Conservation (phyloP, 129 eudicot genomes). For the Centaurea solstitialis region DNA sequence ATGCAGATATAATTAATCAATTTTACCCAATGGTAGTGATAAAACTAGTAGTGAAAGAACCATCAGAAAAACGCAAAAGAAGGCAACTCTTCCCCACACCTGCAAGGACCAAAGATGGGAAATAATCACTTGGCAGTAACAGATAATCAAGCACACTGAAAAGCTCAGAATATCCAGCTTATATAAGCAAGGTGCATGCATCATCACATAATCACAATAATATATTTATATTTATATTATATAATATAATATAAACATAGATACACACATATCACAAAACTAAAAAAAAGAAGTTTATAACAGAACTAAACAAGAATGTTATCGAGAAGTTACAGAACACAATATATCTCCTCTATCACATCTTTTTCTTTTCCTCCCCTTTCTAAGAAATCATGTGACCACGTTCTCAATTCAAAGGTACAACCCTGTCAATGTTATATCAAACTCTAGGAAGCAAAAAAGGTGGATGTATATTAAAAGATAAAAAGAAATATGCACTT, state of each 20-base stretch:
- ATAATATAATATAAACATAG: not conserved
- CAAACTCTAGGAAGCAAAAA: not conserved
- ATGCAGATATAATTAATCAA: not conserved
- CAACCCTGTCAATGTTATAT: not conserved
- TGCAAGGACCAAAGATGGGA: slow-evolving; percentile 26
- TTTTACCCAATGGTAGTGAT: slow-evolving; percentile 66
- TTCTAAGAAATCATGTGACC: no score
- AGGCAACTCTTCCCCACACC: slow-evolving; percentile 84
- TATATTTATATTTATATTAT: not conserved
- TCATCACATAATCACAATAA: not conserved
- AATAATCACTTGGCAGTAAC: not conserved
- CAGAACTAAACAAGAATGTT: not conserved
- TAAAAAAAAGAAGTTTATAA: not conserved
- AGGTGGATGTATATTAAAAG: not conserved
- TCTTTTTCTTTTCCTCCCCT: no score
- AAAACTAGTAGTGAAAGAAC: slow-evolving; percentile 76
- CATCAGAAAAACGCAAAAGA: slow-evolving; percentile 73
- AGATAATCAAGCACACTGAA: not conserved
- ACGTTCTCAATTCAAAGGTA: not conserved
- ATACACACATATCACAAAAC: not conserved
- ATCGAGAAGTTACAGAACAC: not conserved
- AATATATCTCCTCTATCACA: not conserved
- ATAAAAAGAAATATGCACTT: no score
- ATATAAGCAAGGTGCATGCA: not conserved
- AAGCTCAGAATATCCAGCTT: not conserved